Conservation (phyloP, 495 filamentous ascomycete species). For the Xylaria scruposa region DNA sequence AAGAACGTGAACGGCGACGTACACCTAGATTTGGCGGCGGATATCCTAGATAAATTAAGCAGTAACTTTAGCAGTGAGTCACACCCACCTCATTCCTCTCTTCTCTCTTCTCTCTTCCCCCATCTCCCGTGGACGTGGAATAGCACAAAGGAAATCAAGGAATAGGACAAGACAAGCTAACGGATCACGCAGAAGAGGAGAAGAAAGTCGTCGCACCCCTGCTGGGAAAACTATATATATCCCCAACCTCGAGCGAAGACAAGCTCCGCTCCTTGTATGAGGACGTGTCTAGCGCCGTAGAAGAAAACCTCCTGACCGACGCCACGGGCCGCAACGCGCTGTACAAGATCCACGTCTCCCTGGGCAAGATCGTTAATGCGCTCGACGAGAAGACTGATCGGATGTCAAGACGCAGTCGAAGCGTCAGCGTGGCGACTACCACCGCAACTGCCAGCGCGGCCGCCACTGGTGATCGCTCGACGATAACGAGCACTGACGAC, state of each 20-base stretch:
- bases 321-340: conserved; percentile 76
- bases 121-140: not conserved
- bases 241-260: conserved; percentile 59
- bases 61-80: conserved; percentile 66
- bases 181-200: conserved; percentile 70
- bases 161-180: conserved; percentile 37
- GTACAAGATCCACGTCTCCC: conserved; percentile 75
- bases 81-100: conserved; percentile 28
- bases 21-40: conserved; percentile 69
- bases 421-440: conserved; percentile 36
- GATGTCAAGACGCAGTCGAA: conserved; percentile 44
- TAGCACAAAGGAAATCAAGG: conserved; percentile 30
- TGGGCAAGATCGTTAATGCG: conserved; percentile 67
- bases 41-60: conserved; percentile 64
- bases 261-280: conserved; percentile 59
- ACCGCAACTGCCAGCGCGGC: not conserved
- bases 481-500: not conserved
- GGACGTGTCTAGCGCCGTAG: conserved; percentile 70
- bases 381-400: conserved; percentile 48
- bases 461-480: conserved; percentile 1
- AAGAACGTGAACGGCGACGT: conserved; percentile 68
- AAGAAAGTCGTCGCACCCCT: conserved; percentile 80
- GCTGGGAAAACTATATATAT: conserved; percentile 82
- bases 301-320: conserved; percentile 70
- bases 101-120: not conserved